Evolutionary conservation across 768 basidiomycete species (phyloP).

Genomic region (Phaeolepiota aurea): DNA sequence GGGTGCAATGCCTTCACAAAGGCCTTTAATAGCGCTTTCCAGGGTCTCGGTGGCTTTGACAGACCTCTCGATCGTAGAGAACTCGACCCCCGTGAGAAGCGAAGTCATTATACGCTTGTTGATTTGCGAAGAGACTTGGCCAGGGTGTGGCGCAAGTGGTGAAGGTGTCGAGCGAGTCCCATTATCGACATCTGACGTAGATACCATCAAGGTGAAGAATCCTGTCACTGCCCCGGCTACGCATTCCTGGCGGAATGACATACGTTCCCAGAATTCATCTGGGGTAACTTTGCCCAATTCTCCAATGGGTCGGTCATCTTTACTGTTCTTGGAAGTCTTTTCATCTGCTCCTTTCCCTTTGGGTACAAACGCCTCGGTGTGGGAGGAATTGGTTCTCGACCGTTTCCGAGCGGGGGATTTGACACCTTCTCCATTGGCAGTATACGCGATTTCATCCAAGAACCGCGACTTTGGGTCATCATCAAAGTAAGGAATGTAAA

Average conservation of each 20-base stretch:
- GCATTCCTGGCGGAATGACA: slow-evolving; percentile 96
- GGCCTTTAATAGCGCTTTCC: slow-evolving; percentile 56
- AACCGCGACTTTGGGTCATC: slow-evolving; percentile 96
- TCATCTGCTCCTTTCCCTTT: slow-evolving; percentile 13
- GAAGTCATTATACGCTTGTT: slow-evolving; percentile 63
- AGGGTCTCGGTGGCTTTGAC: slow-evolving; percentile 64
- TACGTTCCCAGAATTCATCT: slow-evolving; percentile 95
- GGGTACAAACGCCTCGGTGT: too few species aligned
- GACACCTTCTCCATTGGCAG: slow-evolving; percentile 47
- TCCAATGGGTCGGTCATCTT: slow-evolving; percentile 34
- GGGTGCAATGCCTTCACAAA: slow-evolving; percentile 58
- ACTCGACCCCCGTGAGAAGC: slow-evolving; percentile 71
- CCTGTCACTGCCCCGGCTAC: slow-evolving; percentile 84
- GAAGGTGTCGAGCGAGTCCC: slow-evolving; percentile 19
- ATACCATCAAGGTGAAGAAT: slow-evolving; percentile 71
- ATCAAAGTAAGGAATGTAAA: slow-evolving; percentile 84
- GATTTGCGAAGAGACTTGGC: slow-evolving; percentile 58
- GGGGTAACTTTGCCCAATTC: slow-evolving; percentile 51
- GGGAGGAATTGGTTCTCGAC: slow-evolving; percentile 23
- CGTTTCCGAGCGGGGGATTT: slow-evolving; percentile 60
- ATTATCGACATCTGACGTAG: slow-evolving; percentile 15
- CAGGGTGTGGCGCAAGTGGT: slow-evolving; percentile 42
- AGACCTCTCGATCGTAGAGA: slow-evolving; percentile 57
- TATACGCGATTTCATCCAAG: slow-evolving; percentile 82
- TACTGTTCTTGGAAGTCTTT: slow-evolving; percentile 15